Conservation (phyloP, 441 rosid species). For the Brassica balearica region DNA sequence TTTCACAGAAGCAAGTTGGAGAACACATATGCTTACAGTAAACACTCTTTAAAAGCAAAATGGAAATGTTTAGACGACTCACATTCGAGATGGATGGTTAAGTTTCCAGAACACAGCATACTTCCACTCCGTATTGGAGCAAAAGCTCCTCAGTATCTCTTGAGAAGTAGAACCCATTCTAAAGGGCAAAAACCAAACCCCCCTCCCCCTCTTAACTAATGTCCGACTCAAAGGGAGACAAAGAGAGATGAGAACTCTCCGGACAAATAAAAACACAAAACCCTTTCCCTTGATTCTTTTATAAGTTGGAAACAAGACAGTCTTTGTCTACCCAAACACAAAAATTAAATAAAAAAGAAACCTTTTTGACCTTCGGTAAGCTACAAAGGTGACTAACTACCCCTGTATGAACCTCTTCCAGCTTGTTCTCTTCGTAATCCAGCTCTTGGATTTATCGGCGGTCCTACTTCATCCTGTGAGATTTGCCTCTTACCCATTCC, state of each 20-base stretch:
- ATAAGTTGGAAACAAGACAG: no score
- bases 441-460: slow-evolving; percentile 82
- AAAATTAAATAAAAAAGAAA: no score
- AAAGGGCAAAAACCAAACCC: slow-evolving; percentile 9
- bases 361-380: slow-evolving; percentile 8
- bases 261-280: background rate
- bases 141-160: slow-evolving; percentile 69
- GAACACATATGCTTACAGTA: background rate
- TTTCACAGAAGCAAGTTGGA: slow-evolving; percentile 25
- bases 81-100: slow-evolving; percentile 75
- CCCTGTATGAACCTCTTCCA: slow-evolving; percentile 98
- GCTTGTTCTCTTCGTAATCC: slow-evolving; percentile 96
- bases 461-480: slow-evolving; percentile 80
- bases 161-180: slow-evolving; percentile 65
- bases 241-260: slow-evolving; percentile 20
- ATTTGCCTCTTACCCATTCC: slow-evolving; percentile 86
- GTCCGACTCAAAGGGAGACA: slow-evolving; percentile 32
- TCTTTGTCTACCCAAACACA: background rate
- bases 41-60: background rate
- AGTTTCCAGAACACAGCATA: slow-evolving; percentile 96
- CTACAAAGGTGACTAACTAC: slow-evolving; percentile 65
- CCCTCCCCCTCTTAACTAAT: slow-evolving; percentile 2
- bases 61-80: slow-evolving; percentile 37
- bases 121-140: slow-evolving; percentile 80
- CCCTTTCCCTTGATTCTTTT: slow-evolving; percentile 14